Base-by-base conservation (phyloP, 164 flowering plant genomes). In the Houttuynia cordata region DNA sequence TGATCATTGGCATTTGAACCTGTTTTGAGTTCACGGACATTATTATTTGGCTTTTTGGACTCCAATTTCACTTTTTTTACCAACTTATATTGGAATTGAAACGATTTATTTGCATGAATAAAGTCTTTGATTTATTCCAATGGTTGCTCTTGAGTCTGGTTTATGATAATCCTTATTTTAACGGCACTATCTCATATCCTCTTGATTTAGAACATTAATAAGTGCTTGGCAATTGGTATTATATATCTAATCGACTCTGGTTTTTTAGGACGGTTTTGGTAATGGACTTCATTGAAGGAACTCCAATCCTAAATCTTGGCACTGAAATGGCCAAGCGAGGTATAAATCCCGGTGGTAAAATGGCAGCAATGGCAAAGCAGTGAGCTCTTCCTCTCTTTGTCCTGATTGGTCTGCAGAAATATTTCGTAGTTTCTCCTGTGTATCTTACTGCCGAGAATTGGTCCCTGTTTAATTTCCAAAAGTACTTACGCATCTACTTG, bases 201-300 rank as follows among this genome's bases (percentile, higher is more conserved):
- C 22, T 52, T n/a, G 21, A 52, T 22, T 52, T n/a, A n/a, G 24
- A 1, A 6, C 37, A 30, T 30, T 2, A 30, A 30, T 30, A 30
- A 6, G 37, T 30, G 37, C 37, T 30, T 6, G 4, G 6, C 37
- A 30, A 6, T 52, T 52, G 6, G 55, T 7, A 22, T 52, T 1
- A n/a, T 24, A 59, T 20, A 41, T 23, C 58, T 49, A 62, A 68
- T 54, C 6, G 6, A 30, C 49, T 67, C 58, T 65, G 37, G 52
- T 61, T 68, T 45, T 30, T 30, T 64, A 93, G 98, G 88, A 87
- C 74, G 80, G 88, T 81, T 68, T 77, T 93, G 56, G 82, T 89
- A 50, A 93, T 93, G 97, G 98, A 93, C 64, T 89, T 81, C 64
- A 82, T 93, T 58, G 87, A 93, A 70, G 98, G 97, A 59, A 78